phyloP scores from a whole-genome alignment of 306 rosid species.

The Canavalia ensiformis region DNA sequence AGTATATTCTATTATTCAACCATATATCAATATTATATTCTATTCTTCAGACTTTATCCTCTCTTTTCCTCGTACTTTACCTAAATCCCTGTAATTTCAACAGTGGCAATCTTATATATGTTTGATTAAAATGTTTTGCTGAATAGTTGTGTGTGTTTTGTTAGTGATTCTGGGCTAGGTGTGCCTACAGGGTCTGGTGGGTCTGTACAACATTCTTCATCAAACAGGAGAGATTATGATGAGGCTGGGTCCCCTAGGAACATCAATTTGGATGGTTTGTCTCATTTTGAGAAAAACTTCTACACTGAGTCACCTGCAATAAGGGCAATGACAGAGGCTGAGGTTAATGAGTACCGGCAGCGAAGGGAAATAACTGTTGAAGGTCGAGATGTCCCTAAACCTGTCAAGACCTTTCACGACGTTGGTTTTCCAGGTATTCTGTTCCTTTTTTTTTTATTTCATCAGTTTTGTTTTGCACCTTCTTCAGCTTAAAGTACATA shows the following conservation, averaged over 20 bases:
- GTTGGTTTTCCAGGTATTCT: slow-evolving; percentile 89
- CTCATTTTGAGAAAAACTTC: slow-evolving; percentile 94
- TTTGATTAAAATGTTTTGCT: slow-evolving; percentile 19
- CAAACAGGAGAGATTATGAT: slow-evolving; percentile 66
- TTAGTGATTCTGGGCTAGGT: slow-evolving; percentile 88
- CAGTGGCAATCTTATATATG: background rate
- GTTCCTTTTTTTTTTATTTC: background rate
- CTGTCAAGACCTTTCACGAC: slow-evolving; percentile 80
- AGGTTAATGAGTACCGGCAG: slow-evolving; percentile 77
- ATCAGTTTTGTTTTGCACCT: background rate
- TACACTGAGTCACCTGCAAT: slow-evolving; percentile 79
- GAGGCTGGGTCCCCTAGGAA: slow-evolving; percentile 71
- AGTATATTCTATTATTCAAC: background rate
- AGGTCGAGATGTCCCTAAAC: slow-evolving; percentile 96
- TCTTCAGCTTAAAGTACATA: slow-evolving; percentile 4
- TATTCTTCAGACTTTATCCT: slow-evolving; percentile 5
- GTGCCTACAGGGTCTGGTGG: slow-evolving; percentile 64
- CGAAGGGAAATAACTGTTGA: slow-evolving; percentile 90
- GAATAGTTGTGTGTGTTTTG: slow-evolving; percentile 27
- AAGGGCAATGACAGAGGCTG: slow-evolving; percentile 82
- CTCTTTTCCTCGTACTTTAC: background rate
- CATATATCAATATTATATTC: background rate
- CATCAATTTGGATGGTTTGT: slow-evolving; percentile 89
- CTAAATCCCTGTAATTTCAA: background rate
- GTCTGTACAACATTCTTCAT: slow-evolving; percentile 39